phyloP scores from a whole-genome alignment of 2,329 filamentous ascomycete species.

The Diaporthe australafricana region DNA sequence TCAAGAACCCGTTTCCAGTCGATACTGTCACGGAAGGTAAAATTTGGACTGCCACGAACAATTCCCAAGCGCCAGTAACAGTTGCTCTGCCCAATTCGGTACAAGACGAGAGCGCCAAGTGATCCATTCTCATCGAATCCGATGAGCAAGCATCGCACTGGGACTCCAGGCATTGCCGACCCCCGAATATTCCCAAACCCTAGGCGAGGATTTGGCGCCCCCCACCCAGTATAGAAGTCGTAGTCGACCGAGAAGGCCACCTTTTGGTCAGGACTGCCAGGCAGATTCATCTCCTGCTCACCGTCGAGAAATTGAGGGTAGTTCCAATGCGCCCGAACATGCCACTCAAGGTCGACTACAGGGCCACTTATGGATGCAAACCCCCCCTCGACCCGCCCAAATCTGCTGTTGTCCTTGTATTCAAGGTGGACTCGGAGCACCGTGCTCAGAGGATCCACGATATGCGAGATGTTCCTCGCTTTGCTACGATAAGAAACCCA shows the following conservation, averaged over 20 bases:
- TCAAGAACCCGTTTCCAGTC: slow-evolving; percentile 3
- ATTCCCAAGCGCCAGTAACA: not conserved
- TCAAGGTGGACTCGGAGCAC: not conserved
- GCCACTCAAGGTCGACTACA: not conserved
- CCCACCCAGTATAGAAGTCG: not conserved
- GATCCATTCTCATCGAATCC: not conserved
- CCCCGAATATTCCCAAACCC: too few relatives aligned
- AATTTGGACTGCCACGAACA: not conserved
- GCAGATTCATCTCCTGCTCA: not conserved
- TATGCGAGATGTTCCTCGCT: slow-evolving; percentile 1
- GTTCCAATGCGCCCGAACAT: slow-evolving; percentile 3
- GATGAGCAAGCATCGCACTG: not conserved
- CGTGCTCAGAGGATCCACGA: slow-evolving; percentile 5
- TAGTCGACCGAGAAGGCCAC: slow-evolving; percentile 12
- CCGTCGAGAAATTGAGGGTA: slow-evolving; percentile 5
- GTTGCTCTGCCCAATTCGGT: not conserved
- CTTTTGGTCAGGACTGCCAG: not conserved
- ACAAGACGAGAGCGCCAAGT: not conserved
- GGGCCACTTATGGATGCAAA: not conserved
- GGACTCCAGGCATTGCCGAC: too few relatives aligned
- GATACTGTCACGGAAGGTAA: not conserved
- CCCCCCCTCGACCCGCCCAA: not conserved
- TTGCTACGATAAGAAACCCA: slow-evolving; percentile 7
- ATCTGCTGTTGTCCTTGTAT: not conserved
- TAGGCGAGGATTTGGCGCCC: not conserved